phyloP scores from a whole-genome alignment of 768 basidiomycete genomes.

The Lentinus brumalis region DNA sequence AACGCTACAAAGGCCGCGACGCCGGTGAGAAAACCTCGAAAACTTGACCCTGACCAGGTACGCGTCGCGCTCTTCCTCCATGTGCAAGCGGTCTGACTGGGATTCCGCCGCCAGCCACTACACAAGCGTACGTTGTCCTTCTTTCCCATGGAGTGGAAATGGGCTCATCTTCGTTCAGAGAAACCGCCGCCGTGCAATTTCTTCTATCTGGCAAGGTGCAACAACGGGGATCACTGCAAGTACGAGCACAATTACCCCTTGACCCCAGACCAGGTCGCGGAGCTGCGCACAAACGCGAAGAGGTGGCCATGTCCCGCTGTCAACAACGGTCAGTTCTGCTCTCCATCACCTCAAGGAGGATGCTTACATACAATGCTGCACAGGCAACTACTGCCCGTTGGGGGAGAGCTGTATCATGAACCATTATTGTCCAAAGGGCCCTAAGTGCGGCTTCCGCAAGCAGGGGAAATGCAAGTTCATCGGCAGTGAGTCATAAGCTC shows the following conservation, averaged over 20 bases:
- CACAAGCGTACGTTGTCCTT: conserved; percentile 32
- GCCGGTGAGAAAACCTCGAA: conserved; percentile 8
- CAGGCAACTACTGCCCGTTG: conserved; percentile 27
- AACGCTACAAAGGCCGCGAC: not conserved
- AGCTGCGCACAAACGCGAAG: conserved; percentile 34
- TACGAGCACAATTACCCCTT: conserved; percentile 39
- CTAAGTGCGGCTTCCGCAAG: conserved; percentile 35
- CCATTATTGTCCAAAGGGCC: conserved; percentile 40
- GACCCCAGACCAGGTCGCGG: conserved; percentile 30
- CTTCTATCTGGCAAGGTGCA: conserved; percentile 36
- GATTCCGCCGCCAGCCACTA: conserved; percentile 25
- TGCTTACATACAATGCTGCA: not conserved
- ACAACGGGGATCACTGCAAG: conserved; percentile 34
- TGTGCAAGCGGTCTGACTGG: not conserved
- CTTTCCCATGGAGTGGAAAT: not conserved
- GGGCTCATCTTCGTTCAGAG: conserved; percentile 24
- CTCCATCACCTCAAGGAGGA: not conserved
- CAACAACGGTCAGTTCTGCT: conserved; percentile 29
- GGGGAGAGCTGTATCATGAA: conserved; percentile 38
- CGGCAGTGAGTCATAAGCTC: conserved; percentile 26
- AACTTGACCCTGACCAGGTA: conserved; percentile 19
- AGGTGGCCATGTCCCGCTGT: conserved; percentile 37
- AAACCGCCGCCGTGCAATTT: conserved; percentile 42
- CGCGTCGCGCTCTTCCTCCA: conserved; percentile 2
- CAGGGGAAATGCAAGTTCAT: conserved; percentile 37